These are phyloP conservation scores for Kodamaea nitidulidarum DNA, from an alignment of 805 yeast genomes.

Conservation along the genomic window DNA sequence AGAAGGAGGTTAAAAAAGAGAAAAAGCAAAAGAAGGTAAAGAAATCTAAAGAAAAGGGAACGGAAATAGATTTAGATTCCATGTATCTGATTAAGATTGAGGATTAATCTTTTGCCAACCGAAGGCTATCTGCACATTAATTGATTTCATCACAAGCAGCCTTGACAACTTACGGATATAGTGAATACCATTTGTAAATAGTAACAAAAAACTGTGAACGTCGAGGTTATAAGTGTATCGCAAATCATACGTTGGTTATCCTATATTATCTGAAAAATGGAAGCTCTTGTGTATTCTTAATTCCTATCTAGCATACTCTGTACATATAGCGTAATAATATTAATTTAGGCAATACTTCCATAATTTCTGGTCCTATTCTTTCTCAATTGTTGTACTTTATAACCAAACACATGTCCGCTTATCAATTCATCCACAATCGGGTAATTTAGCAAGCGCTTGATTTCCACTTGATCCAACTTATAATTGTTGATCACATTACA, in stretches of 20 bases:
- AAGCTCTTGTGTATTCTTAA: too few species aligned
- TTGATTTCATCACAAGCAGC: too few species aligned
- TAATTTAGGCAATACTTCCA: constrained; percentile 23
- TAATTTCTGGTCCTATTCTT: constrained; percentile 20
- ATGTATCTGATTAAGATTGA: constrained; percentile 39
- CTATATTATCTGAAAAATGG: too few species aligned
- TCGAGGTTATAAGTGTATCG: too few species aligned
- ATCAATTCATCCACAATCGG: constrained; percentile 43
- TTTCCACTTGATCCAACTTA: constrained; percentile 29
- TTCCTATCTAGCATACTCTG: too few species aligned
- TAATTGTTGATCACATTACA: constrained; percentile 28
- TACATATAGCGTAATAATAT: too few species aligned
- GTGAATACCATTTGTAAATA: not conserved
- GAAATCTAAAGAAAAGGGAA: constrained; percentile 13
- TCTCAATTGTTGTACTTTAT: constrained; percentile 37
- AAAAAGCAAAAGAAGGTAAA: constrained; percentile 13
- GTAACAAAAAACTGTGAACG: constrained; percentile 9
- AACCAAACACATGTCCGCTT: constrained; percentile 39
- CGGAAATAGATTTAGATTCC: constrained; percentile 36
- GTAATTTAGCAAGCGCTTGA: constrained; percentile 35
- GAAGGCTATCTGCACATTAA: too few species aligned
- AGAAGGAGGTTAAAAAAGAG: constrained; percentile 5
- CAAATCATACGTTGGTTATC: too few species aligned
- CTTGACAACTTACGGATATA: too few species aligned
- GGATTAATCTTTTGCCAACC: too few species aligned